A percentile compares a stretch with the other conserved stretches of the same genome.
phyloP scores from a whole-genome alignment of 2,329 filamentous ascomycete species.

The Colletotrichum sansevieriae region DNA sequence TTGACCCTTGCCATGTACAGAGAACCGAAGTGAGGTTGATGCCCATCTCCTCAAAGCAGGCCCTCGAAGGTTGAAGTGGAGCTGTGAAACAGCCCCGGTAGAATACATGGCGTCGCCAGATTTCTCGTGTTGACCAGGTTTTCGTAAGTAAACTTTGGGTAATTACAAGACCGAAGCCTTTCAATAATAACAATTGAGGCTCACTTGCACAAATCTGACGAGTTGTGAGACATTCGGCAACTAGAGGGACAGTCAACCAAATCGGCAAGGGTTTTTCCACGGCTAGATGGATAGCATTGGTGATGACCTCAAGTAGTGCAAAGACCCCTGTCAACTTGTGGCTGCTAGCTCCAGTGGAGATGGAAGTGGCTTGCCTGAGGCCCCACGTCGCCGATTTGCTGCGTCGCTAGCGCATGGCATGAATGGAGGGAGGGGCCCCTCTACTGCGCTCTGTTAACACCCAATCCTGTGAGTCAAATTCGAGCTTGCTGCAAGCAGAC shows the following conservation, averaged over 20 bases:
- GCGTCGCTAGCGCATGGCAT: conserved; percentile 17
- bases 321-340: too few species aligned
- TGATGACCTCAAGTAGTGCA: too few species aligned
- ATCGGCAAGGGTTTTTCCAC: too few species aligned
- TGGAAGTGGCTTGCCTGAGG: conserved; percentile 25
- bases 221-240: too few species aligned
- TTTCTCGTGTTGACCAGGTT: conserved; percentile 1
- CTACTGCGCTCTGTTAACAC: conserved; percentile 27
- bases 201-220: too few species aligned
- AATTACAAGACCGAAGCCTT: too few species aligned
- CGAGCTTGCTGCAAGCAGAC: conserved; percentile 37
- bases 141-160: background rate
- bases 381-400: conserved; percentile 26
- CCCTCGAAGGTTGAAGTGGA: background rate
- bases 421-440: conserved; percentile 20
- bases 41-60: conserved; percentile 15
- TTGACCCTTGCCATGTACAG: conserved; percentile 23
- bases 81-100: background rate
- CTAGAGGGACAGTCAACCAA: too few species aligned
- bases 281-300: too few species aligned
- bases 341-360: background rate
- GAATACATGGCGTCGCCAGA: conserved; percentile 26
- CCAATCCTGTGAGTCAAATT: conserved; percentile 41
- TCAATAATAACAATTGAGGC: too few species aligned
- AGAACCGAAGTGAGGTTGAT: conserved; percentile 20